These are phyloP conservation scores for Phytophthora nicotianae DNA, from an alignment of 352 stramenopile genomes.

Conservation along the genomic window DNA sequence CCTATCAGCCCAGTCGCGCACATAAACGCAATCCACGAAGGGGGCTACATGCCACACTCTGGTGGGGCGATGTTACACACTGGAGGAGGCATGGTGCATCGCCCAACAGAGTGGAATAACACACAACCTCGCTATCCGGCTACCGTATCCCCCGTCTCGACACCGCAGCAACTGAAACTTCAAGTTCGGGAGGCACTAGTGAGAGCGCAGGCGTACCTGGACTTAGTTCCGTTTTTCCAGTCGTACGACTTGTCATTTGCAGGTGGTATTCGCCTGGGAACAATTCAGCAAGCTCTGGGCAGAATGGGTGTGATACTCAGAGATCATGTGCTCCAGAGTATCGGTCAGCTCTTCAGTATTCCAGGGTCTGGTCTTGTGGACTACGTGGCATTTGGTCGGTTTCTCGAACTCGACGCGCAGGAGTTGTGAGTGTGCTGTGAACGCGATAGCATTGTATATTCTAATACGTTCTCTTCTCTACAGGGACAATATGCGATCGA, in stretches of 20 bases:
- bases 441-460: neutral
- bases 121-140: conserved; percentile 11
- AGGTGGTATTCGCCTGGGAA: conserved; percentile 42
- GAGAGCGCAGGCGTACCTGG: conserved; percentile 47
- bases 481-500: conserved; percentile 54
- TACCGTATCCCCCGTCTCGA: conserved; percentile 15
- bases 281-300: conserved; percentile 53
- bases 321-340: conserved; percentile 34
- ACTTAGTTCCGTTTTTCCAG: conserved; percentile 56
- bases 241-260: conserved; percentile 48
- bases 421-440: conserved; percentile 47
- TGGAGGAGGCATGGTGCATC: conserved; percentile 7
- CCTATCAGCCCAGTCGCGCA: conserved; percentile 37
- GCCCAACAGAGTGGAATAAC: conserved; percentile 10
- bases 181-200: conserved; percentile 58
- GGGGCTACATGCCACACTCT: conserved; percentile 3
- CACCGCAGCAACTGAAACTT: conserved; percentile 39
- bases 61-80: neutral
- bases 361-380: conserved; percentile 48
- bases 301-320: conserved; percentile 52
- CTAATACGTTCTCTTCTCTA: neutral
- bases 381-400: conserved; percentile 51
- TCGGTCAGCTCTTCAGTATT: conserved; percentile 51
- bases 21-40: conserved; percentile 11
- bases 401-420: conserved; percentile 54